Percentiles rank a stretch among this genome's conserved stretches.
Evolutionary conservation across 805 yeast species (phyloP).

Genomic region (Brettanomyces custersianus): DNA sequence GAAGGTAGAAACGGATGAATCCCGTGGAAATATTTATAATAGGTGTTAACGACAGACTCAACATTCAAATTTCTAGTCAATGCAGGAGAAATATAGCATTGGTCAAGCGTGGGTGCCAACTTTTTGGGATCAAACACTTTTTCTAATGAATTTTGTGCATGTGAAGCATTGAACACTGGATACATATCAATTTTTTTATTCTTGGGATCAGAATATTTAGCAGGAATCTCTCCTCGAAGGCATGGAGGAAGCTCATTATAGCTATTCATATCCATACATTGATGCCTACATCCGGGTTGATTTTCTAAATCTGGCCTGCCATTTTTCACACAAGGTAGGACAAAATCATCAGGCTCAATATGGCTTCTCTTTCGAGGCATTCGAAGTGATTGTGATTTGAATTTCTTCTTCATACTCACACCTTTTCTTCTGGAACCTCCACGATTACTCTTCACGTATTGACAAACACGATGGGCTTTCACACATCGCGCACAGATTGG

Average conservation of each 20-base stretch:
- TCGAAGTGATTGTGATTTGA: conserved; percentile 3
- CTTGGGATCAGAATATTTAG: neutral
- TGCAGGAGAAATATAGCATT: conserved; percentile 23
- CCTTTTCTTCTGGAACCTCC: conserved; percentile 49
- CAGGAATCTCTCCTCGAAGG: conserved; percentile 9
- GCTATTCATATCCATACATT: conserved; percentile 21
- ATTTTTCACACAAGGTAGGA: conserved; percentile 24
- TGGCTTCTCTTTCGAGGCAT: neutral
- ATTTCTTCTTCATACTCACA: conserved; percentile 22
- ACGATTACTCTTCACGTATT: conserved; percentile 41
- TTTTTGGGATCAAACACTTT: conserved; percentile 16
- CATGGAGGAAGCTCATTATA: conserved; percentile 23
- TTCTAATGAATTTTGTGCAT: conserved; percentile 17
- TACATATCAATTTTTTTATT: conserved; percentile 16
- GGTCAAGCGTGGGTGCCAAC: conserved; percentile 10
- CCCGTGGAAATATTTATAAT: conserved; percentile 30
- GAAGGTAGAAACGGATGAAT: conserved; percentile 43
- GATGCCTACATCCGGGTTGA: conserved; percentile 15
- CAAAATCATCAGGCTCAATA: conserved; percentile 8
- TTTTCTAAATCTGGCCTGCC: conserved; percentile 13
- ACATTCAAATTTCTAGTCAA: conserved; percentile 19
- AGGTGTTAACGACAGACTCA: conserved; percentile 21
- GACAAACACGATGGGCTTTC: conserved; percentile 28
- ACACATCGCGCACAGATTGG: conserved; percentile 38
- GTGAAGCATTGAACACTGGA: conserved; percentile 25